Evolutionary conservation across 2,329 filamentous ascomycete genomes (phyloP), one percentile per base, ranked within the genome.

Genomic region (Aspergillus felis): DNA sequence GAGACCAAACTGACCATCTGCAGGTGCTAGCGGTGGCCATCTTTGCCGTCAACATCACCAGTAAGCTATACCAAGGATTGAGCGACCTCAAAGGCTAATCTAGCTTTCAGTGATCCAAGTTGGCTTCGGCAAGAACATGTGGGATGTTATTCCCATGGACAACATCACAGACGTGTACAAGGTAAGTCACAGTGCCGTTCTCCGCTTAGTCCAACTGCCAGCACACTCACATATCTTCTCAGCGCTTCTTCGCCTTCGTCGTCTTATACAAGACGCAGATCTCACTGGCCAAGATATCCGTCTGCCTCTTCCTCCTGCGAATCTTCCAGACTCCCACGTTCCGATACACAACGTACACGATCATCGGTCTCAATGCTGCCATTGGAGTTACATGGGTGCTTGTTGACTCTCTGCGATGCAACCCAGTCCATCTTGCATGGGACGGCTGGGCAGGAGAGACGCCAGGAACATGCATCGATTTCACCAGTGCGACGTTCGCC

Each of bases 201-300:
- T 38, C 32, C 6, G 5, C 22, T 38, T n/a, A 14, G 9, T 14
- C n/a, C 25, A 5, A 3, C 2, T 12, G 14, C 14, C 25, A 10
- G 29, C 22, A n/a, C 5, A 14, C 12, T 27, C 57, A 56, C 42
- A 50, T 10, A 27, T 50, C 8, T 10, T 44, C 41, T 1, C 20
- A 66, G 59, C 50, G 46, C 50, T 66, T 66, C 51, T 63, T 60
- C 38, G 54, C 55, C 6, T 63, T 63, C 24, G 62, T 60, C 20
- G 47, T 66, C 17, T 28, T 55, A 32, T 66, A 66, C 54, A 66
- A 66, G 54, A 44, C 53, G 6, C 57, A 61, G 20, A 66, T 66
- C 32, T 66, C 64, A 4, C 64, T 66, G 3, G 61, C 60, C 9
- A 66, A 66, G 41, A 67, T 67, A 24, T 67, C 65, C 10, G 64